A percentile compares a stretch with the other conserved stretches of the same genome.
Conservation (phyloP, 2,329 filamentous ascomycete species). For the Fusarium pseudograminearum region DNA sequence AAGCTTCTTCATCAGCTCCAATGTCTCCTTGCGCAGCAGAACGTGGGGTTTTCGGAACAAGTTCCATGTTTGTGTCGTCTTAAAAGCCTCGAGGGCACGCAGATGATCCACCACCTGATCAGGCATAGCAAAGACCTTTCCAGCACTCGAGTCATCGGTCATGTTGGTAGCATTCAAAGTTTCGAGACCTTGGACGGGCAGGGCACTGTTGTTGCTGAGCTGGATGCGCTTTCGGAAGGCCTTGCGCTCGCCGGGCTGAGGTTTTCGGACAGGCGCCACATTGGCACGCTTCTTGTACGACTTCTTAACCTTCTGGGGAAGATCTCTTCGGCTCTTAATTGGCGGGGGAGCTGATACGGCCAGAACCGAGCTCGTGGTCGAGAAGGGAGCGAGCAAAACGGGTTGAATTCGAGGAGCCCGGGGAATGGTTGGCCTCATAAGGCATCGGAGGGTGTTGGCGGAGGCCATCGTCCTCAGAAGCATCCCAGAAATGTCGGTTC, state of each 20-base stretch:
- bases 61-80: slow-evolving; percentile 87
- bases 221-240: slow-evolving; percentile 89
- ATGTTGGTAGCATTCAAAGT: slow-evolving; percentile 69
- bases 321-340: slow-evolving; percentile 53
- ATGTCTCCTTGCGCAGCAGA: slow-evolving; percentile 82
- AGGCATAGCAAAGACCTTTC: slow-evolving; percentile 77
- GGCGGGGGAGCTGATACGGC: slow-evolving; percentile 48
- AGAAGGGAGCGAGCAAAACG: slow-evolving; percentile 56
- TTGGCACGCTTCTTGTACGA: slow-evolving; percentile 66
- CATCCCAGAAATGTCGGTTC: neutral
- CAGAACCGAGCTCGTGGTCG: slow-evolving; percentile 50
- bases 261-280: slow-evolving; percentile 64
- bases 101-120: slow-evolving; percentile 80
- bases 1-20: slow-evolving; percentile 75
- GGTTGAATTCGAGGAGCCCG: slow-evolving; percentile 52
- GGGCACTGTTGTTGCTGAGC: slow-evolving; percentile 92
- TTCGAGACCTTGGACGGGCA: slow-evolving; percentile 77
- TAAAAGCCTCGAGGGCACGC: slow-evolving; percentile 89
- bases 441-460: slow-evolving; percentile 58
- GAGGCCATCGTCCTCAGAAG: slow-evolving; percentile 53
- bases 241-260: slow-evolving; percentile 83
- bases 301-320: slow-evolving; percentile 56
- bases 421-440: slow-evolving; percentile 53
- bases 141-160: slow-evolving; percentile 66
- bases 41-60: slow-evolving; percentile 86